A percentile compares a stretch with the other conserved stretches of the same genome.
phyloP scores from a whole-genome alignment of 805 yeast species.

The Barnettozyma vustinii region DNA sequence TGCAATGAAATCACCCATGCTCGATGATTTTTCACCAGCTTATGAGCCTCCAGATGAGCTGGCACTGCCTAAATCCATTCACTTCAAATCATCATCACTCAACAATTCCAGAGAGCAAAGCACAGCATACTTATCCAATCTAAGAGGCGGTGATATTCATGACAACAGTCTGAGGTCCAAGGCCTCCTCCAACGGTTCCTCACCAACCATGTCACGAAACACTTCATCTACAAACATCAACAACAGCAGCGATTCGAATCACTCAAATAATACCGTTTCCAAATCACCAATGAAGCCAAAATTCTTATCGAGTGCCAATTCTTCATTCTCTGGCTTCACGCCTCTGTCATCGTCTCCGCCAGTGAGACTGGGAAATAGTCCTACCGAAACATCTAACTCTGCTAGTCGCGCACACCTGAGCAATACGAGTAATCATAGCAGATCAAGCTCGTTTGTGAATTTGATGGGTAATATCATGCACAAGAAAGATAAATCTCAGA shows the following conservation, averaged over 20 bases:
- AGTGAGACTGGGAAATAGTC: not conserved
- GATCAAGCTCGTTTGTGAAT: conserved; percentile 24
- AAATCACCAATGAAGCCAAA: conserved; percentile 13
- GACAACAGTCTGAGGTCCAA: conserved; percentile 5
- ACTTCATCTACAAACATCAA: conserved; percentile 11
- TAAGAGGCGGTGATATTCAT: conserved; percentile 18
- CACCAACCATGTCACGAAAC: conserved; percentile 21
- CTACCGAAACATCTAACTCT: not conserved
- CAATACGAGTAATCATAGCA: conserved; percentile 6
- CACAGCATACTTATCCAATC: conserved; percentile 18
- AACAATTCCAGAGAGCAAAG: conserved; percentile 25
- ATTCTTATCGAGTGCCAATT: not conserved
- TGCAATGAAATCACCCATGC: conserved; percentile 56
- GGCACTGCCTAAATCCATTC: conserved; percentile 23
- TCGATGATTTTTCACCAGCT: conserved; percentile 62
- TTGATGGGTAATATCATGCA: conserved; percentile 22
- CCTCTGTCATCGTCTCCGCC: conserved; percentile 11
- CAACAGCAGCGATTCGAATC: not conserved
- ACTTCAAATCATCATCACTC: conserved; percentile 23
- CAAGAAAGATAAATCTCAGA: conserved; percentile 15
- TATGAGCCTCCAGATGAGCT: conserved; percentile 35
- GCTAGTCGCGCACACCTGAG: not conserved
- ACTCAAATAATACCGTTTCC: not conserved
- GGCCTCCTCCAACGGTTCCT: conserved; percentile 11
- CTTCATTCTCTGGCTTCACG: conserved; percentile 6